phyloP scores from a whole-genome alignment of 257 asterid species.

The Capsicum baccatum region DNA sequence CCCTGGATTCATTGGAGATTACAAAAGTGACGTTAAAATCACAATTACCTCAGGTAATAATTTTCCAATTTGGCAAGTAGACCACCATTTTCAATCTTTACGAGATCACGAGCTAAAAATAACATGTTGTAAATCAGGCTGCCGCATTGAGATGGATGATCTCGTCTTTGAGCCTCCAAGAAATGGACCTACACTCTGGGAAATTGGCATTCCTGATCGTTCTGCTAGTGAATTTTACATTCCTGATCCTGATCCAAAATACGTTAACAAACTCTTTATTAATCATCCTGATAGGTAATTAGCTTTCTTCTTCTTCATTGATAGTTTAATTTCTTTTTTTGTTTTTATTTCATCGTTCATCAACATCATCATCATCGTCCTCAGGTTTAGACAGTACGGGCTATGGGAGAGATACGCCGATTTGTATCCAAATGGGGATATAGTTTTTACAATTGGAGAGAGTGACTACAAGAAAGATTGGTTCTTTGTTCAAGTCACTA shows the following conservation, averaged over 20 bases:
- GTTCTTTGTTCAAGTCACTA: constrained; percentile 85
- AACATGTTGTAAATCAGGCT: constrained; percentile 44
- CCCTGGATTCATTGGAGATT: constrained; percentile 74
- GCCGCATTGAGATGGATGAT: constrained; percentile 53
- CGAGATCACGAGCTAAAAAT: background rate
- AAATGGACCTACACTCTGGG: constrained; percentile 82
- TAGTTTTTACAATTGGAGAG: constrained; percentile 65
- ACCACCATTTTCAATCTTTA: background rate
- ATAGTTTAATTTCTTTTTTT: background rate
- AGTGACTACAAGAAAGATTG: constrained; percentile 72
- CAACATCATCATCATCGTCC: constrained; percentile 17
- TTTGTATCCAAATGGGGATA: constrained; percentile 66
- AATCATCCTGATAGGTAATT: constrained; percentile 65
- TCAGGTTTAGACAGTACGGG: constrained; percentile 92
- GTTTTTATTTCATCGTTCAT: background rate
- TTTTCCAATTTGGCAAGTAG: background rate
- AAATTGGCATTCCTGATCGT: constrained; percentile 79
- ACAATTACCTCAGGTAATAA: constrained; percentile 55
- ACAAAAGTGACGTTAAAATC: constrained; percentile 44
- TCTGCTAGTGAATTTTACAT: constrained; percentile 66
- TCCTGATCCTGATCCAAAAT: constrained; percentile 73
- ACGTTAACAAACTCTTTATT: constrained; percentile 58
- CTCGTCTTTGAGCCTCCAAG: constrained; percentile 66
- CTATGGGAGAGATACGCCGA: constrained; percentile 82
- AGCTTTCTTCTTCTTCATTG: background rate